Evolutionary conservation across 352 stramenopile genomes (phyloP).

Genomic region (Paralagenidium karlingii): DNA sequence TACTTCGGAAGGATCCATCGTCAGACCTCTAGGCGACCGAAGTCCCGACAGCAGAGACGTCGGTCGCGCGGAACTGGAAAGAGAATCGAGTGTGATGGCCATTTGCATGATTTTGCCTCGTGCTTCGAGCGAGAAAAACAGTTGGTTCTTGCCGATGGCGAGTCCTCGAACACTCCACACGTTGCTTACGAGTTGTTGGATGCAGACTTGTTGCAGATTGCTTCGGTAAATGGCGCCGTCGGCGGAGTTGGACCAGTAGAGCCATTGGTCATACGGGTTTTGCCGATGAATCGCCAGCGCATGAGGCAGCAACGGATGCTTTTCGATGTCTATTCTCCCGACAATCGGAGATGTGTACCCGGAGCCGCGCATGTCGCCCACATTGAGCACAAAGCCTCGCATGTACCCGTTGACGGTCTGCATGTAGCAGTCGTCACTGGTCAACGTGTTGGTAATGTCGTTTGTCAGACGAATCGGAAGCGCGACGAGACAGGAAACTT

Average conservation of each 20-base stretch:
- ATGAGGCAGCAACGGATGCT: constrained; percentile 21
- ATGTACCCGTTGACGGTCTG: constrained; percentile 31
- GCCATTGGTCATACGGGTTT: constrained; percentile 12
- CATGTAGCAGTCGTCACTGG: constrained; percentile 30
- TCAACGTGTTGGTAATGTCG: constrained; percentile 4
- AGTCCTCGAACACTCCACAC: constrained; percentile 45
- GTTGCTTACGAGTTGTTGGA: constrained; percentile 22
- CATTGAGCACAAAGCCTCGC: constrained; percentile 24
- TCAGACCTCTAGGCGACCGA: constrained; percentile 33
- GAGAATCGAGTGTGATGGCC: not conserved
- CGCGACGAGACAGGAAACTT: constrained; percentile 44
- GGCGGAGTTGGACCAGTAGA: constrained; percentile 63
- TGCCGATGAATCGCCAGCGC: constrained; percentile 16
- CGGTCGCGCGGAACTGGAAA: not conserved
- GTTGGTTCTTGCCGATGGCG: constrained; percentile 6
- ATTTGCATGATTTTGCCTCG: constrained; percentile 33
- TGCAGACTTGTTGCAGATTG: constrained; percentile 21
- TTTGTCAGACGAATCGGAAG: constrained; percentile 15
- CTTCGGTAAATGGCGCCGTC: constrained; percentile 53
- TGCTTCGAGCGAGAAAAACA: constrained; percentile 46
- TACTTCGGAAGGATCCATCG: constrained; percentile 33
- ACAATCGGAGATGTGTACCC: constrained; percentile 40
- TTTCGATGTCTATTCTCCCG: constrained; percentile 21
- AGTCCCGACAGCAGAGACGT: constrained; percentile 21
- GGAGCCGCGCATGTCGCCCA: constrained; percentile 29